Evolutionary conservation across 148 eudicot species (phyloP).

Genomic region (Dianthus caryophyllus): DNA sequence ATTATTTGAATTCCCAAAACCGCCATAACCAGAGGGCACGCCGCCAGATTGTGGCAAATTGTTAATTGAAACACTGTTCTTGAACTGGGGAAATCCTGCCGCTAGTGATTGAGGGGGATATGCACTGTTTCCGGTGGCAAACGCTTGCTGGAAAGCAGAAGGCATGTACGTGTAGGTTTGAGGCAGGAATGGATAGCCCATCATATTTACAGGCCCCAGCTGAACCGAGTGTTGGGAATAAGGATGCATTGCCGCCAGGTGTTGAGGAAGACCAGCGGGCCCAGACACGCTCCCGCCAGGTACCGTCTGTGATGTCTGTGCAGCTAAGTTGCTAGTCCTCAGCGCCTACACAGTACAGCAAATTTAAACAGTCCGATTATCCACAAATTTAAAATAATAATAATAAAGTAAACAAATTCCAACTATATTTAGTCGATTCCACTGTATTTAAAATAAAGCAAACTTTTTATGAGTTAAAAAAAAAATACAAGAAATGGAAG

Average conservation of each 20-base stretch:
- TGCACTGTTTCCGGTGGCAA: conserved; percentile 57
- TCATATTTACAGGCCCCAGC: conserved; percentile 72
- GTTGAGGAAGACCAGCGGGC: conserved; percentile 69
- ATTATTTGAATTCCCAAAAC: conserved; percentile 61
- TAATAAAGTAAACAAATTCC: no score
- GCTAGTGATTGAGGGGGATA: conserved; percentile 77
- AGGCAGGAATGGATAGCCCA: conserved; percentile 65
- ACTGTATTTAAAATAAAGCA: no score
- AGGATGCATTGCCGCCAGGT: conserved; percentile 63
- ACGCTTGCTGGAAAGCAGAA: conserved; percentile 73
- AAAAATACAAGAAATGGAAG: no score
- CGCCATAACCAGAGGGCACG: conserved; percentile 78
- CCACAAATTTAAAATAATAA: no score
- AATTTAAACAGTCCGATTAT: background rate
- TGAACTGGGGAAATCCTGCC: conserved; percentile 68
- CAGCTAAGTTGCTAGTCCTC: conserved; percentile 46
- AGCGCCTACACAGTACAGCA: conserved; percentile 44
- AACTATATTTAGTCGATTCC: no score
- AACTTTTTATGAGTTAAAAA: no score
- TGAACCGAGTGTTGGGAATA: conserved; percentile 72
- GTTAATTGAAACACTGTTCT: conserved; percentile 57
- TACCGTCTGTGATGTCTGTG: conserved; percentile 54
- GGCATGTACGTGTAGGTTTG: conserved; percentile 81
- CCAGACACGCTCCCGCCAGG: conserved; percentile 53
- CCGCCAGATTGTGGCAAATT: conserved; percentile 80